A percentile compares a stretch with the other conserved stretches of the same genome.
Evolutionary conservation across 306 rosid species (phyloP).

Genomic region (Canavalia ensiformis): DNA sequence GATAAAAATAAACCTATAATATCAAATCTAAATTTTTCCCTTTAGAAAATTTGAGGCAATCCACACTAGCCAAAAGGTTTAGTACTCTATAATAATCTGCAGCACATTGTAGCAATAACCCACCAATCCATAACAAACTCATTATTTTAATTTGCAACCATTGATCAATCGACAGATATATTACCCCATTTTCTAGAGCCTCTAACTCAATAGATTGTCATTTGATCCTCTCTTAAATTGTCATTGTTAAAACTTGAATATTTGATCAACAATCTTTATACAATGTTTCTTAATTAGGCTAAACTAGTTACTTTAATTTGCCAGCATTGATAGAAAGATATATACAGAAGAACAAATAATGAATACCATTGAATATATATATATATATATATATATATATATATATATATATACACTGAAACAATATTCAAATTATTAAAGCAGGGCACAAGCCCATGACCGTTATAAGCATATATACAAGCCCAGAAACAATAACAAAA

Average conservation of each 20-base stretch:
- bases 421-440: neutral
- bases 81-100: too few relatives aligned
- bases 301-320: neutral
- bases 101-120: too few relatives aligned
- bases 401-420: neutral
- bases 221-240: neutral
- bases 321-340: neutral
- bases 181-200: neutral
- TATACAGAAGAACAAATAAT: too few relatives aligned
- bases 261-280: neutral
- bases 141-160: too few relatives aligned
- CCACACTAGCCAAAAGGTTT: too few relatives aligned
- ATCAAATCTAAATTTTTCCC: too few relatives aligned
- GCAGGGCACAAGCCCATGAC: neutral
- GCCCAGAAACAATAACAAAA: neutral
- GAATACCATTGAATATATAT: neutral
- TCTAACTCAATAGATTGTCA: neutral
- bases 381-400: neutral
- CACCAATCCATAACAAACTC: too few relatives aligned
- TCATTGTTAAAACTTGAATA: neutral
- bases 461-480: constrained; percentile 21
- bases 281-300: neutral
- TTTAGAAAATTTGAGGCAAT: too few relatives aligned
- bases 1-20: too few relatives aligned
- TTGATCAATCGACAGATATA: too few relatives aligned